A percentile compares a stretch with the other conserved stretches of the same genome.
Conservation (phyloP, 2,329 filamentous ascomycete genomes). For the Ilyonectria sp. region DNA sequence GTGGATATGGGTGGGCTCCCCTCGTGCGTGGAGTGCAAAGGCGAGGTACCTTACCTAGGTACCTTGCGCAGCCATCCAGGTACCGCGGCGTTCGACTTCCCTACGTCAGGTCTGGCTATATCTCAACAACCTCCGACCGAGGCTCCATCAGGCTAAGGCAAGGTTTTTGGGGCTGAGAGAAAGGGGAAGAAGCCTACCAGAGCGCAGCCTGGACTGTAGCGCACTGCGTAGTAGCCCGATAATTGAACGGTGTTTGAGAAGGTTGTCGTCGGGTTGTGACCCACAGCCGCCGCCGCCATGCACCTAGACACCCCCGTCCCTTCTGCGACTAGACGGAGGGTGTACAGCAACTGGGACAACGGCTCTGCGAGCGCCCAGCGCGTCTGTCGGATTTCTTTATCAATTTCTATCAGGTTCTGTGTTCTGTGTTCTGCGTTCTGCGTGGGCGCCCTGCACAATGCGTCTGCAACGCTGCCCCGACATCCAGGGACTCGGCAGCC, state of each 20-base stretch:
- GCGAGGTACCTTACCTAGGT: slow-evolving; percentile 9
- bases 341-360: slow-evolving; percentile 19
- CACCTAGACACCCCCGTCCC: neutral
- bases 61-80: slow-evolving; percentile 16
- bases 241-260: neutral
- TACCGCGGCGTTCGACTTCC: neutral
- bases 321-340: neutral
- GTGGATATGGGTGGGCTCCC: slow-evolving; percentile 22
- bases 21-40: slow-evolving; percentile 2
- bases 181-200: neutral
- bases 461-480: slow-evolving; percentile 3
- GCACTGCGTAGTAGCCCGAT: neutral
- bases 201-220: neutral
- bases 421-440: slow-evolving; percentile 4
- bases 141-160: neutral
- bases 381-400: slow-evolving; percentile 16
- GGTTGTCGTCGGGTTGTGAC: slow-evolving; percentile 3
- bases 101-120: neutral
- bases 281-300: slow-evolving; percentile 5
- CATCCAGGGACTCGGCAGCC: slow-evolving; percentile 7
- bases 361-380: slow-evolving; percentile 20
- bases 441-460: slow-evolving; percentile 3
- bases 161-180: slow-evolving; percentile 1
- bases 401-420: slow-evolving; percentile 10
- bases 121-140: neutral